Conservation (phyloP, 169 alveolate species). For the Plasmodium ovale region DNA sequence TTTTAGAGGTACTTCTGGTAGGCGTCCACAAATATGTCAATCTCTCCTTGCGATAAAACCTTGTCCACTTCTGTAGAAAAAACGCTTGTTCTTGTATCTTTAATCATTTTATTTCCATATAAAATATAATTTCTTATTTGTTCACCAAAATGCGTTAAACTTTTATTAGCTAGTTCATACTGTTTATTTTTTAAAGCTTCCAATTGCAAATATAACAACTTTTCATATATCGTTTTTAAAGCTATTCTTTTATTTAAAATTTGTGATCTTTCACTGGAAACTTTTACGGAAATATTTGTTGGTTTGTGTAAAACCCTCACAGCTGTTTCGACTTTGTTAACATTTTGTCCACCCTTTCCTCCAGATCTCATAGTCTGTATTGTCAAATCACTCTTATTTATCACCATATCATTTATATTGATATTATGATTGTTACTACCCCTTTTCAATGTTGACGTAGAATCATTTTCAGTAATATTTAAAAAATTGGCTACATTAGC, state of each 20-base stretch:
- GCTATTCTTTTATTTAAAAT: slow-evolving; percentile 83
- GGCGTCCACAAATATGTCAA: slow-evolving; percentile 58
- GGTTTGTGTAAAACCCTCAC: slow-evolving; percentile 94
- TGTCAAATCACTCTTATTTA: slow-evolving; percentile 88
- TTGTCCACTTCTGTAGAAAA: slow-evolving; percentile 50
- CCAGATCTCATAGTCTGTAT: slow-evolving; percentile 93
- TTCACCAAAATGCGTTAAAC: slow-evolving; percentile 71
- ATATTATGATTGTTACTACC: slow-evolving; percentile 17
- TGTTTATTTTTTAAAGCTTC: slow-evolving; percentile 58
- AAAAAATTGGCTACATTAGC: slow-evolving; percentile 76
- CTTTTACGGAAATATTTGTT: slow-evolving; percentile 91
- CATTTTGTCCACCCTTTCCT: slow-evolving; percentile 97
- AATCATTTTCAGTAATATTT: slow-evolving; percentile 27
- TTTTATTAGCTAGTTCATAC: slow-evolving; percentile 56
- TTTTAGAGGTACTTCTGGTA: slow-evolving; percentile 44
- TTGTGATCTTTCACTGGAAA: slow-evolving; percentile 84
- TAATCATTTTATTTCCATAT: slow-evolving; percentile 73
- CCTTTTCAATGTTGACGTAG: neutral
- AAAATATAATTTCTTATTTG: slow-evolving; percentile 71
- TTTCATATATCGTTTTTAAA: slow-evolving; percentile 79
- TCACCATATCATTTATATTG: slow-evolving; percentile 62
- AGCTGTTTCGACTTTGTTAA: slow-evolving; percentile 95
- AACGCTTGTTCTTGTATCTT: slow-evolving; percentile 58
- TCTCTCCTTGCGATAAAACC: slow-evolving; percentile 65
- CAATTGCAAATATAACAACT: slow-evolving; percentile 69